Base-by-base conservation (phyloP, 306 rosid species). In the Phaseolus lunatus region DNA sequence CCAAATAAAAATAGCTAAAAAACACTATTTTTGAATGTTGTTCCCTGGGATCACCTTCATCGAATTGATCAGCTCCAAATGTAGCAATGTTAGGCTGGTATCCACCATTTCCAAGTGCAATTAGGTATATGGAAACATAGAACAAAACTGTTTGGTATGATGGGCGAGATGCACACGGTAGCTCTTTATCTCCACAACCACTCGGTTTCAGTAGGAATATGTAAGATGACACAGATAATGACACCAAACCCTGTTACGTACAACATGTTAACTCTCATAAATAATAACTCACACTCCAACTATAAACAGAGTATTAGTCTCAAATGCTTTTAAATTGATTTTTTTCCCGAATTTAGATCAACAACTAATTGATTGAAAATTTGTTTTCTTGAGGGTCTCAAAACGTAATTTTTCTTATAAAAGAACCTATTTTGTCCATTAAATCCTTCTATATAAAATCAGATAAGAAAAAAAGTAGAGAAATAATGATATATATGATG, bases 31-130 rank as follows among this genome's bases (percentile, higher is more conserved):
- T 90, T 18, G 96, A 89, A 71, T 68, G 79, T 12, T 89, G 87
- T 69, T 93, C 97, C 5, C n/a, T 70, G 0, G 82, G 77, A 67
- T 93, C 86, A n/a, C 75, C 89, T 75, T 85, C 97, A 70, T 93
- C 97, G 71, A 93, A 93, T 23, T 93, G 97, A 72, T 93, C 97
- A 2, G 97, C 92, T 5, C 97, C 97, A 75, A 93, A 90, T 26
- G 97, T 90, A 3, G 96, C 97, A 31, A 93, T 87, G 49, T 81
- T 90, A 0, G 97, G 97, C 5, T 90, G 94, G 75, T 93, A 90
- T 1, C 97, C 97, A 72, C 97, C 97, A 67, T 93, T 87, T 35
- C 97, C 97, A 1, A 93, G 79, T 37, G 97, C 97, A 15, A 86
- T 47, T 16, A 93, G 79, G 70, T 93, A 90, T 4, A 88, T 75